Conservation (phyloP, 1,284 basidiomycete genomes). For the Sanghuangporus sanghuang region DNA sequence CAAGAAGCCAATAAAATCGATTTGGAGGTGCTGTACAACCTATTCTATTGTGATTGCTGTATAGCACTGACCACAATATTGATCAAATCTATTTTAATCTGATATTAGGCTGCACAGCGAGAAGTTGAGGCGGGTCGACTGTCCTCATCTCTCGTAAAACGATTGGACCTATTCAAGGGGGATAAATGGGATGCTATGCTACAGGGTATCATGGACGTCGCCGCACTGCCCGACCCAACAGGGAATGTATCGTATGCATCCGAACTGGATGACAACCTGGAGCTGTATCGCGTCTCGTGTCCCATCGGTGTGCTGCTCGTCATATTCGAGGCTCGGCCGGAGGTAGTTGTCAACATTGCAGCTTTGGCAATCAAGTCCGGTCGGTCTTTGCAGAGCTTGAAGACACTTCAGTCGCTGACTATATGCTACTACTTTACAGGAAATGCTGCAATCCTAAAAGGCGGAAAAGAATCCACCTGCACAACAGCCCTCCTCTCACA, state of each 20-base stretch:
- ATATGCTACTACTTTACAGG: slow-evolving; percentile 38
- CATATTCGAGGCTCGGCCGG: slow-evolving; percentile 97
- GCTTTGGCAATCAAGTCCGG: slow-evolving; percentile 95
- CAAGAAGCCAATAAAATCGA: slow-evolving; percentile 78
- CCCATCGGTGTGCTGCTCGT: slow-evolving; percentile 96
- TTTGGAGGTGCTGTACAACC: slow-evolving; percentile 52
- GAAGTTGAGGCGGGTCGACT: slow-evolving; percentile 84
- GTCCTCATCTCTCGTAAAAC: slow-evolving; percentile 74
- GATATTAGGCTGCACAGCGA: slow-evolving; percentile 61
- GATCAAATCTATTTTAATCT: not conserved
- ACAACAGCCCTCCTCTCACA: slow-evolving; percentile 73
- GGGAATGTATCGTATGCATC: slow-evolving; percentile 87
- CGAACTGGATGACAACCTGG: slow-evolving; percentile 79
- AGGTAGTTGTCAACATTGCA: slow-evolving; percentile 98
- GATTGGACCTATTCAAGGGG: slow-evolving; percentile 79
- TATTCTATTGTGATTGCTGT: not conserved
- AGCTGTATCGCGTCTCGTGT: slow-evolving; percentile 92
- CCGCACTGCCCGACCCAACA: slow-evolving; percentile 79
- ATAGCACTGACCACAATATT: not conserved
- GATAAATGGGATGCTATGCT: slow-evolving; percentile 97
- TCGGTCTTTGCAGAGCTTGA: slow-evolving; percentile 29
- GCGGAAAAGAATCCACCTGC: slow-evolving; percentile 88
- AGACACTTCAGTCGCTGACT: slow-evolving; percentile 4
- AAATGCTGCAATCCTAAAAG: slow-evolving; percentile 93
- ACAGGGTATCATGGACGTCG: slow-evolving; percentile 86